Evolutionary conservation across 2,329 filamentous ascomycete genomes (phyloP).

Genomic region (Dactylonectria estremocensis): DNA sequence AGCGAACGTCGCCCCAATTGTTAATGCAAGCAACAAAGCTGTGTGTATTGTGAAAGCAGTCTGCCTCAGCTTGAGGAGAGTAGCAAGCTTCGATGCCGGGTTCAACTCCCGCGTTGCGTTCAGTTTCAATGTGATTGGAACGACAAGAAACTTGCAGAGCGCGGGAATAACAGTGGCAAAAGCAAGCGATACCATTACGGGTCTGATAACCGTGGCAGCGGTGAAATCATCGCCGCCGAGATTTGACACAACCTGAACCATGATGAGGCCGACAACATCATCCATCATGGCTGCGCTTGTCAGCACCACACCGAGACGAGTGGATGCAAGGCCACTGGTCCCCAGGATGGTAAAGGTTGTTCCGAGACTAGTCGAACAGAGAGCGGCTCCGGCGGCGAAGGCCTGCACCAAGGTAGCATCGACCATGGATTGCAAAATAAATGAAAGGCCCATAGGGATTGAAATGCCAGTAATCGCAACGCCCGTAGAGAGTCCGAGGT

Average conservation of each 20-base stretch:
- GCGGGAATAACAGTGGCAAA: constrained; percentile 66
- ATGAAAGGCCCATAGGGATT: constrained; percentile 77
- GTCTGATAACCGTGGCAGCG: constrained; percentile 60
- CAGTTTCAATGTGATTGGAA: constrained; percentile 57
- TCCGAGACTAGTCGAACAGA: constrained; percentile 82
- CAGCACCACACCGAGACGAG: constrained; percentile 73
- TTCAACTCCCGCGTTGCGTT: constrained; percentile 50
- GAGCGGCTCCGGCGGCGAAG: constrained; percentile 80
- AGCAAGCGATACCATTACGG: constrained; percentile 63
- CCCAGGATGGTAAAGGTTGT: constrained; percentile 74
- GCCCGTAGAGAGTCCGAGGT: constrained; percentile 70
- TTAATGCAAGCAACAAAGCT: constrained; percentile 62
- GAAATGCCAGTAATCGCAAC: constrained; percentile 78
- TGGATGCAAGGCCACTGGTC: constrained; percentile 59
- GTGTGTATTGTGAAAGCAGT: constrained; percentile 65
- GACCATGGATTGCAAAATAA: constrained; percentile 67
- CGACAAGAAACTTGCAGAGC: constrained; percentile 60
- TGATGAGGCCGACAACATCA: constrained; percentile 82
- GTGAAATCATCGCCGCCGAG: constrained; percentile 60
- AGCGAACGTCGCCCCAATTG: constrained; percentile 69
- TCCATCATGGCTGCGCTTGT: constrained; percentile 86
- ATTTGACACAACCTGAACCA: constrained; percentile 82
- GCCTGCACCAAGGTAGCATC: constrained; percentile 70
- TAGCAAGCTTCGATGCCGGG: constrained; percentile 40
- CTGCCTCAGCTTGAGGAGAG: constrained; percentile 48